Base-by-base conservation (phyloP, 2,329 filamentous ascomycete species). In the Ceratocystis huliohia region DNA sequence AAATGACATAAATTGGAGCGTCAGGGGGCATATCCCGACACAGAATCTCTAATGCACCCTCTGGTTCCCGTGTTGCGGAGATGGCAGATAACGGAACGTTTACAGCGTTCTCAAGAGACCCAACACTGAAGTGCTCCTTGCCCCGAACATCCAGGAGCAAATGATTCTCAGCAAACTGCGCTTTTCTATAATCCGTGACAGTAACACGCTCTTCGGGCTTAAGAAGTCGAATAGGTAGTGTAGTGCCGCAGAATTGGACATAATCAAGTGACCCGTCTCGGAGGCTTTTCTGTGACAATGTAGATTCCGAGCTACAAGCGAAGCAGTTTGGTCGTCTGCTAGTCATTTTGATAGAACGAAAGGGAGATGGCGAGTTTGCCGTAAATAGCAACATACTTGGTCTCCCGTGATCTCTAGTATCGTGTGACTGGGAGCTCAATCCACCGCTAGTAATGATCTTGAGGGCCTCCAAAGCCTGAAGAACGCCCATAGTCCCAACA, bases 381-480 rank as follows among this genome's bases (percentile, higher is more conserved):
- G 80, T 82, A 65, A 84, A 80, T 0, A 84, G 73, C 5, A 84
- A 73, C 65, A 81, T 74, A 8, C 73, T 70, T 3, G 68, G 66
- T 3, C 72, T 63, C 10, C 62, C 66, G 15, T 15, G 57, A 10
- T 61, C 22, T 22, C 30, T 63, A 4, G 15, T 22, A 15, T 46
- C n/a, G 25, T 59, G 15, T 3, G 17, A 5, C 20, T 45, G 48
- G 4, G 37, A 28, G 17, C 73, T 72, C 7, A 72, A 67, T 5
- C 71, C 71, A 2, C 72, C 74, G 37, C 77, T 72, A 0, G 84
- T 81, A 17, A 96, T 80, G n/a, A 96, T 75, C 73, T 95, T 94
- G 72, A 97, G 86, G 0, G 90, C 86, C 76, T 97, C 91, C 1
- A 96, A 78, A 0, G 94, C 93, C 77, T 97, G 94, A 66, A 97